Evolutionary conservation across 1,284 basidiomycete species (phyloP).

Genomic region (Moesziomyces antarcticus): DNA sequence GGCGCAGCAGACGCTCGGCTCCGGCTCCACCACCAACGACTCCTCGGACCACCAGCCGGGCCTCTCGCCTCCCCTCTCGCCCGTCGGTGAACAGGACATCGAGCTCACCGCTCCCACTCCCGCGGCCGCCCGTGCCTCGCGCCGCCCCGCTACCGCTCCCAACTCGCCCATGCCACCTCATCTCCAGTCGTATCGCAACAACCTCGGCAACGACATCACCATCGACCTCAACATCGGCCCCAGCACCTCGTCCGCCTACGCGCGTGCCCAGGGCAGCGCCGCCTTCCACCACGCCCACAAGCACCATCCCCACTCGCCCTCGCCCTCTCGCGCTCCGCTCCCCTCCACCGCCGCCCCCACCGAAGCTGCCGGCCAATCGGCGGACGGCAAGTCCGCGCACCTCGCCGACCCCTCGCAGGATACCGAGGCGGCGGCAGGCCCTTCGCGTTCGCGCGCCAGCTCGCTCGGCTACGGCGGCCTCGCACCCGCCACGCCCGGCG

Average conservation of each 20-base stretch:
- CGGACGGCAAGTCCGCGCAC: conserved; percentile 3
- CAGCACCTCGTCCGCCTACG: conserved; percentile 43
- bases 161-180: conserved; percentile 27
- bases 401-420: conserved; percentile 7
- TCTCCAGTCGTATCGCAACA: conserved; percentile 21
- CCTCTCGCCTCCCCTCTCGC: conserved; percentile 54
- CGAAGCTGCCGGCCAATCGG: background rate
- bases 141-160: conserved; percentile 18
- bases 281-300: conserved; percentile 46
- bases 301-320: conserved; percentile 24
- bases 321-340: conserved; percentile 10
- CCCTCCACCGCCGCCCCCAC: background rate
- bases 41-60: conserved; percentile 49
- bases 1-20: conserved; percentile 37
- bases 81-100: conserved; percentile 42
- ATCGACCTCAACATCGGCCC: conserved; percentile 50
- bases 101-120: conserved; percentile 46
- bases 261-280: conserved; percentile 45
- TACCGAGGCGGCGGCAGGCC: background rate
- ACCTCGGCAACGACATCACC: conserved; percentile 40
- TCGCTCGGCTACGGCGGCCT: conserved; percentile 33
- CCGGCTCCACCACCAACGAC: conserved; percentile 15
- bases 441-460: conserved; percentile 38
- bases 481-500: conserved; percentile 17
- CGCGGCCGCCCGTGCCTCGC: conserved; percentile 21